Base-by-base conservation (phyloP, 768 basidiomycete genomes). In the Arthromyces matolae region DNA sequence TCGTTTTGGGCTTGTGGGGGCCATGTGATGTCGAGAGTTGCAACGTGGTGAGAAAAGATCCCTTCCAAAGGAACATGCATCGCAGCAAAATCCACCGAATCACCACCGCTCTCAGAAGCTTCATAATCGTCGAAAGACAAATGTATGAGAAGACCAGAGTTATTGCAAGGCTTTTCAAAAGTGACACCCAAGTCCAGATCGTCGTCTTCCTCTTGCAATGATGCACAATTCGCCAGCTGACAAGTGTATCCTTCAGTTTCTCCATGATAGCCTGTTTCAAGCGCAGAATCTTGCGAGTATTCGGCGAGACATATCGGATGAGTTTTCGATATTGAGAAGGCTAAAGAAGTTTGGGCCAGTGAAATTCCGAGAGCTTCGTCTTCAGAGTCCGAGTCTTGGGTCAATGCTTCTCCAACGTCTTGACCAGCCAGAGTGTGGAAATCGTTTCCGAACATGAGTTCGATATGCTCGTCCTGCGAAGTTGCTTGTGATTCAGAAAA, bases 11-110 rank as follows among this genome's bases (percentile, higher is more conserved):
- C 35, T 28, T 49, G 45, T 5, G 14, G 50, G 32, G 49, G 49
- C 13, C 59, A 55, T 58, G 54, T 58, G 56, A 58, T 39, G 28
- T 37, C 37, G 32, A 55, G 48, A 47, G 47, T 50, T 43, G 47
- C 31, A 42, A 19, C 18, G 39, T 48, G 49, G 38, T 57, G 53
- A 34, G 52, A 53, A 52, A 23, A 28, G 18, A 24, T 25, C 28
- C 32, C 32, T 28, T 23, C 47, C 12, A 40, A 46, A 34, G 48
- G 39, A 45, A 8, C 32, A 47, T 27, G 45, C 20, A 38, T 45
- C 40, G 31, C 40, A 45, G 29, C 44, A 43, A 46, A 33, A 22
- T 31, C 55, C 52, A 50, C 53, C 44, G 53, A 53, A 52, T 38
- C 58, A 34, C 55, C 59, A 28, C 44, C 34, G 45, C 48, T 22